phyloP scores from a whole-genome alignment of 164 flowering plant species.

The grape (Vitis vinifera) region DNA sequence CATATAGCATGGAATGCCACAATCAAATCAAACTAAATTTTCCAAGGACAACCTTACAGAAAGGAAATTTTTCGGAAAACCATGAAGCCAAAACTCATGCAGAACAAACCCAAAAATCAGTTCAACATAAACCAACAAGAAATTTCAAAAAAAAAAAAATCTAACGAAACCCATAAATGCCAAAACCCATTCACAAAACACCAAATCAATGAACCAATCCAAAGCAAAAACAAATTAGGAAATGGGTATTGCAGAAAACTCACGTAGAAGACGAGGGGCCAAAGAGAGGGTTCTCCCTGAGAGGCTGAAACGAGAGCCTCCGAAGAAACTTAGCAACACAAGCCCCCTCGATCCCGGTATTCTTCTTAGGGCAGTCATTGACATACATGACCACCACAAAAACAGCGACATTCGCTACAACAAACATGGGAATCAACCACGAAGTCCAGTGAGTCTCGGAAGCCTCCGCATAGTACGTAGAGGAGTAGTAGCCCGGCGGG shows the following conservation, averaged over 20 bases:
- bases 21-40: too few species aligned
- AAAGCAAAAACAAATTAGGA: neutral
- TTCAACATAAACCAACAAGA: too few species aligned
- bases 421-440: conserved; percentile 60
- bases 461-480: conserved; percentile 22
- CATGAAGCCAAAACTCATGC: too few species aligned
- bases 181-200: neutral
- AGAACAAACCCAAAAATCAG: too few species aligned
- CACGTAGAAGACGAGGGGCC: conserved; percentile 70
- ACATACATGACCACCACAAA: conserved; percentile 46
- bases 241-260: conserved; percentile 8
- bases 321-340: conserved; percentile 58
- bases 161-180: too few species aligned
- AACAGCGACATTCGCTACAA: conserved; percentile 50
- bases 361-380: conserved; percentile 54
- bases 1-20: too few species aligned
- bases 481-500: neutral
- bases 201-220: neutral
- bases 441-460: conserved; percentile 57
- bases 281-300: conserved; percentile 62
- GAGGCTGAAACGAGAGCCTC: conserved; percentile 63
- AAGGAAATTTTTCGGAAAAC: too few species aligned
- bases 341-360: conserved; percentile 15
- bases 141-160: neutral
- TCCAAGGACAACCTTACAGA: too few species aligned